Conservation (phyloP, 2,329 filamentous ascomycete species). For the Orbilia oligospora region DNA sequence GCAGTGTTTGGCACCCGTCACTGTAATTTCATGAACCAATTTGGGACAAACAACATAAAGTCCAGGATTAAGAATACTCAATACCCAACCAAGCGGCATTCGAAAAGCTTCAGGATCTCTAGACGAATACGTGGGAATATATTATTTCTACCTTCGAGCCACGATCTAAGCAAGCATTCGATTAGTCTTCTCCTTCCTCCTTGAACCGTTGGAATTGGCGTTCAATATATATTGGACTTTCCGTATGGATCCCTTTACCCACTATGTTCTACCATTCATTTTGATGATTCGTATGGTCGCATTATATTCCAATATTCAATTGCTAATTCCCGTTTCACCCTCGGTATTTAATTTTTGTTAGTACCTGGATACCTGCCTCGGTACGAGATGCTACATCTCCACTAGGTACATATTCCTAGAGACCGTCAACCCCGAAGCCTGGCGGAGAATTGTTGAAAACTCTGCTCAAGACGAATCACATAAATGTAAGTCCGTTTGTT, state of each 20-base stretch:
- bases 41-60: background rate
- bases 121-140: background rate
- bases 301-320: background rate
- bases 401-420: constrained; percentile 28
- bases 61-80: no score
- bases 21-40: background rate
- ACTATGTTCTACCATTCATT: constrained; percentile 6
- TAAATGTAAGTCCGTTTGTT: constrained; percentile 25
- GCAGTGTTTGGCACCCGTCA: background rate
- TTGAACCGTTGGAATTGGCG: constrained; percentile 6
- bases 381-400: constrained; percentile 49
- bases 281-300: constrained; percentile 27
- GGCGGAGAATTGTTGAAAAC: constrained; percentile 28
- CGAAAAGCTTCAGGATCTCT: no score
- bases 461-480: background rate
- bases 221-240: constrained; percentile 31
- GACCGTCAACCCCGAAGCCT: constrained; percentile 28
- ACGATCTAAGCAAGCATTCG: background rate
- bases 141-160: background rate
- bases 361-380: constrained; percentile 31
- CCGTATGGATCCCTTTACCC: constrained; percentile 32
- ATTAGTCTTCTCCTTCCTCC: constrained; percentile 5
- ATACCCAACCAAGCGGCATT: no score
- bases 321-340: constrained; percentile 41
- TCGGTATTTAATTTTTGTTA: constrained; percentile 35